Base-by-base conservation (phyloP, 768 basidiomycete species). In the Agaricus blazei region DNA sequence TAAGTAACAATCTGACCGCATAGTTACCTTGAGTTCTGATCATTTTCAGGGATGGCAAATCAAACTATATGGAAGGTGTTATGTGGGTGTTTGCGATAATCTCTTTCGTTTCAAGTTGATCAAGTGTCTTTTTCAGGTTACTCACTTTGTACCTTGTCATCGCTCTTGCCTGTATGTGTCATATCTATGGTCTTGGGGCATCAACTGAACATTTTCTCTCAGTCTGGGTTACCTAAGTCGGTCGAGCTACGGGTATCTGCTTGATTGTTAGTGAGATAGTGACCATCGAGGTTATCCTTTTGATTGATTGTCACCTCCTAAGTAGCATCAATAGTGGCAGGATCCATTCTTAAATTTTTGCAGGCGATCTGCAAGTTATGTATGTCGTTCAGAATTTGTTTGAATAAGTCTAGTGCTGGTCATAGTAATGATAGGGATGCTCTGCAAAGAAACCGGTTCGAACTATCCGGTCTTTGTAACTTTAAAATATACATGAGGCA, bases 21-120 rank as follows among this genome's bases (percentile, higher is more conserved):
- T 52, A 34, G 34, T 11, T 34, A 2, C 8, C 11, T 38, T 57
- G 19, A 57, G 19, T 19, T 57, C 43, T 47, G 51, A 34, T 36
- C 45, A 26, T n/a, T 37, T 11, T n/a, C 46, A 82, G 84, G 72
- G 88, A 91, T 59, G 93, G 93, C 44, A 87, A 86, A 63, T 87
- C 88, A 14, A 94, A 95, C 64, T 94, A 92, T 65, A 89, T 96
- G 86, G 93, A 95, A 72, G 94, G 94, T 34, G 67, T 92, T 42
- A 88, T 94, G 90, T 75, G 61, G 19, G 70, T 64, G 48, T 5
- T 29, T n/a, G 14, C 44, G 31, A 11, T 11, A 34, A 34, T 15
- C 71, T 51, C 42, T 65, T 58, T 44, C 63, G 19, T 19, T 54
- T 48, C 62, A 72, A 9, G 73, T 15, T 47, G 74, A 72, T 58